Evolutionary conservation across 257 asterid species (phyloP), one percentile per base, ranked within the genome.

Genomic region (Solanum etuberosum): DNA sequence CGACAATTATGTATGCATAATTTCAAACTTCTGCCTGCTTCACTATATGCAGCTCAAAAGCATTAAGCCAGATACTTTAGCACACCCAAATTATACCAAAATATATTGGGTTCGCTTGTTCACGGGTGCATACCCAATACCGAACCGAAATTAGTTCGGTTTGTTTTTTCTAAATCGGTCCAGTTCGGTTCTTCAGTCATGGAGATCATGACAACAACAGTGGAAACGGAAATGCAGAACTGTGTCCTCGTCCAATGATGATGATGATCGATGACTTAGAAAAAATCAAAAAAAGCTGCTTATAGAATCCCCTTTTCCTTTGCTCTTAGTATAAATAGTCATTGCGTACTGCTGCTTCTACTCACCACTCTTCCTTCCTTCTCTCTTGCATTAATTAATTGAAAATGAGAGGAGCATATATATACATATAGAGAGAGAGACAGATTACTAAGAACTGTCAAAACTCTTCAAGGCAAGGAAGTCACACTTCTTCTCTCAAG

Each of bases 401-500:
- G 70, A 61, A 61, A 61, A 61, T 23, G 31, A n/a, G 70, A 61
- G 15, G 70, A 61, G 31, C 70, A 61, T 61, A 61, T 61, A 61
- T 13, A 61, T n/a, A 61, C 6, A 9, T 5, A 59, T 13, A 59
- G 29, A 23, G 31, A 61, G 70, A 4, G 27, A 57, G 11, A 57
- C 31, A 23, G 31, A 61, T 61, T n/a, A n/a, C 73, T 25, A 95
- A 88, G 98, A 97, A 77, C 96, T 95, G 32, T 91, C 98, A 3
- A 97, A 97, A 89, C 98, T 98, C 91, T 94, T 94, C 88, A 93
- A 93, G 84, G 98, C 88, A 93, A 93, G 84, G 98, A 95, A 88
- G 98, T 98, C 88, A 97, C 93, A 95, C 89, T 94, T 91, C 95
- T 95, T 37, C 94, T 97, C 3, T 92, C 98, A 4, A 93, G 95